These are phyloP conservation scores for Cyclotella distinguenda DNA, from an alignment of 108 stramenopile species.

Conservation along the genomic window DNA sequence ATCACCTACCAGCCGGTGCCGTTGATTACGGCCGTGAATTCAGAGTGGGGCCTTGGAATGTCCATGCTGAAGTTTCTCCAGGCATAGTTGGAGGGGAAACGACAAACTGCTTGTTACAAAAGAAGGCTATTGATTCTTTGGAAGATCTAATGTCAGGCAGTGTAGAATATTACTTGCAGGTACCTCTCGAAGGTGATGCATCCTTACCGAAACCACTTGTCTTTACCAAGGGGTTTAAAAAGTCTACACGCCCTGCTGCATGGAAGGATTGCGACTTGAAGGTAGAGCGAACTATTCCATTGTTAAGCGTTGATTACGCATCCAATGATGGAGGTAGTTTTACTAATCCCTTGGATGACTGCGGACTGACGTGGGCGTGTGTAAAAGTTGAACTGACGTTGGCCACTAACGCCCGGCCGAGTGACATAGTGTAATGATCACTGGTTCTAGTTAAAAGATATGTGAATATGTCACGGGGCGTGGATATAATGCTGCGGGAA, in stretches of 20 bases:
- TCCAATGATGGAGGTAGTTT: not conserved
- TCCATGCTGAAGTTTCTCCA: slow-evolving; percentile 42
- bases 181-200: slow-evolving; percentile 31
- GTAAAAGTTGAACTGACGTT: slow-evolving; percentile 20
- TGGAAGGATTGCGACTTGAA: slow-evolving; percentile 81
- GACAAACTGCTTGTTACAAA: slow-evolving; percentile 30
- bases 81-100: slow-evolving; percentile 9
- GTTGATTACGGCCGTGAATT: slow-evolving; percentile 43
- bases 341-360: not conserved
- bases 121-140: slow-evolving; percentile 54
- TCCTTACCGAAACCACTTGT: slow-evolving; percentile 50
- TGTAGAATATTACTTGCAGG: slow-evolving; percentile 61
- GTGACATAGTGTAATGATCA: too few relatives aligned
- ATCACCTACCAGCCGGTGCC: slow-evolving; percentile 19
- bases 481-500: too few relatives aligned
- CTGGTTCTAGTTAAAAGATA: too few relatives aligned
- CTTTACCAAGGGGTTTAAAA: slow-evolving; percentile 53
- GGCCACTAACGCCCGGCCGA: too few relatives aligned
- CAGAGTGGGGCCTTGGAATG: slow-evolving; percentile 72
- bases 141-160: slow-evolving; percentile 72
- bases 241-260: slow-evolving; percentile 61
- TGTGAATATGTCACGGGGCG: too few relatives aligned
- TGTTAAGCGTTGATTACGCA: slow-evolving; percentile 49
- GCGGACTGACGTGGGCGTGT: slow-evolving; percentile 16
- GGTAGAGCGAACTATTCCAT: slow-evolving; percentile 71